Conservation (phyloP, 2,329 filamentous ascomycete species). For the Beauveria asiatica region DNA sequence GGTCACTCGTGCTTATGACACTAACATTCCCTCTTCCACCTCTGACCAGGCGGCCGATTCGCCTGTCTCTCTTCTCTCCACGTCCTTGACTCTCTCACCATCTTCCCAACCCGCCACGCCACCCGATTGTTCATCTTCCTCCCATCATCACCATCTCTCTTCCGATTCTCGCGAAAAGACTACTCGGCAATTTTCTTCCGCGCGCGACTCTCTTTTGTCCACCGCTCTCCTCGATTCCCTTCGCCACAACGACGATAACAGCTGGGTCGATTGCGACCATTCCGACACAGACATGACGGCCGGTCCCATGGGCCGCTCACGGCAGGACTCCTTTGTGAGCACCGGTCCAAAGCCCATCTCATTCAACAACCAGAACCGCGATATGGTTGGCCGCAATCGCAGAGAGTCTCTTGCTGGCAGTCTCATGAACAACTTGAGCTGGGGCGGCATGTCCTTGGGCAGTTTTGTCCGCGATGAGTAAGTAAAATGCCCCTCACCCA, state of each 20-base stretch:
- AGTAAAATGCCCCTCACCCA: conserved; percentile 32
- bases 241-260: conserved; percentile 19
- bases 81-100: conserved; percentile 16
- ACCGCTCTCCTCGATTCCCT: conserved; percentile 18
- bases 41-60: conserved; percentile 6
- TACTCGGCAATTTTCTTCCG: background rate
- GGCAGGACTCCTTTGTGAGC: conserved; percentile 59
- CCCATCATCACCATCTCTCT: conserved; percentile 10
- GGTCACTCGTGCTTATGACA: background rate
- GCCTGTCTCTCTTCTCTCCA: conserved; percentile 11
- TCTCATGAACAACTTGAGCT: conserved; percentile 80
- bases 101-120: conserved; percentile 18
- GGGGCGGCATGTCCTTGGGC: conserved; percentile 91
- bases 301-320: conserved; percentile 46
- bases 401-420: conserved; percentile 57
- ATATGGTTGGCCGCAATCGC: conserved; percentile 46
- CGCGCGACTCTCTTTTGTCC: conserved; percentile 16
- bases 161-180: conserved; percentile 16
- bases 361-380: conserved; percentile 56
- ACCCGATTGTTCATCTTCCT: conserved; percentile 1
- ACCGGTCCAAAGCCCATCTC: conserved; percentile 59
- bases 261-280: conserved; percentile 17
- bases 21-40: conserved; percentile 14
- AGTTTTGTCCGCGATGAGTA: conserved; percentile 98
- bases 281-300: conserved; percentile 45